Conservation (phyloP, 2,329 filamentous ascomycete genomes). For the Aspergillus melleus region DNA sequence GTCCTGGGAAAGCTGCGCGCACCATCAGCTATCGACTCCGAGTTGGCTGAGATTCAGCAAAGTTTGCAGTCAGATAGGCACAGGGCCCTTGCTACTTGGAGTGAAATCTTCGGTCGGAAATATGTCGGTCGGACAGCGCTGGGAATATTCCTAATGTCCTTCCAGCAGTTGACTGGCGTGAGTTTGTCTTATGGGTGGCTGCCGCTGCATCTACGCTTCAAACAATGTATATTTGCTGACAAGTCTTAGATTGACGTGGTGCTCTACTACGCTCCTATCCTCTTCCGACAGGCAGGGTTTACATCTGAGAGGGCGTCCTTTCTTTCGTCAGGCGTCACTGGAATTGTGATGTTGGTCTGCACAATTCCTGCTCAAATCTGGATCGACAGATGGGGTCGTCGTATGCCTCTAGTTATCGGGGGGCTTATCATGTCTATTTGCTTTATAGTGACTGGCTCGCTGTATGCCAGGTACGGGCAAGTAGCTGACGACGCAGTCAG, state of each 20-base stretch:
- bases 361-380: conserved; percentile 31
- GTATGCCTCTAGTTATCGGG: conserved; percentile 28
- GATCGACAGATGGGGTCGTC: conserved; percentile 31
- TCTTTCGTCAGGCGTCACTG: conserved; percentile 30
- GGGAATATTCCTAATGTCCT: conserved; percentile 15
- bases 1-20: conserved; percentile 6
- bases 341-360: conserved; percentile 30
- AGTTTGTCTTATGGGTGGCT: not conserved
- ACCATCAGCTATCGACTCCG: conserved; percentile 1
- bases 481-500: conserved; percentile 15
- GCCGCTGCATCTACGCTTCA: not conserved
- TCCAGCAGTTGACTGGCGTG: conserved; percentile 18
- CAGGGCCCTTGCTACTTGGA: conserved; percentile 9
- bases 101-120: conserved; percentile 13
- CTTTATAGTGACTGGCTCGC: conserved; percentile 11
- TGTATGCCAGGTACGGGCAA: conserved; percentile 12
- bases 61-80: conserved; percentile 17
- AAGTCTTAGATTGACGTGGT: conserved; percentile 14
- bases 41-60: conserved; percentile 19
- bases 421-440: conserved; percentile 26
- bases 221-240: not conserved
- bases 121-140: conserved; percentile 13
- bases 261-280: conserved; percentile 32
- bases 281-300: conserved; percentile 32
- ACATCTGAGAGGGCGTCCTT: conserved; percentile 22